Percentiles rank a stretch among this genome's conserved stretches.
phyloP scores from a whole-genome alignment of 1,139 yeast genomes.

The Hanseniaspora sp. region DNA sequence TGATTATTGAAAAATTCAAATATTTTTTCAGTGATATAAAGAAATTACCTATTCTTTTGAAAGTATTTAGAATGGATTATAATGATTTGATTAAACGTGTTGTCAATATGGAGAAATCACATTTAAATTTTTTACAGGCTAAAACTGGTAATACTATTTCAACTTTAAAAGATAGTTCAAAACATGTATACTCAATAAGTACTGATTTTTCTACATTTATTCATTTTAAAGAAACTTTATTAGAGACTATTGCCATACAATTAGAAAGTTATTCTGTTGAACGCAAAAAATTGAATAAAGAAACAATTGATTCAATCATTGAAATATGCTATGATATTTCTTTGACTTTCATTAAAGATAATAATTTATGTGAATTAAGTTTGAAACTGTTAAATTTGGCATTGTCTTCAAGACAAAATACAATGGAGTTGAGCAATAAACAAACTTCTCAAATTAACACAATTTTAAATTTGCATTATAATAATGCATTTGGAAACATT shows the following conservation, averaged over 20 bases:
- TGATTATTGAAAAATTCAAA: not conserved
- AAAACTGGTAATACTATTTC: not conserved
- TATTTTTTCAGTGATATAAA: not conserved
- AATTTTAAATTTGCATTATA: not conserved
- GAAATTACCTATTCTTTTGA: not conserved
- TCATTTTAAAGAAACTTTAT: not conserved
- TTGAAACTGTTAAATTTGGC: not conserved
- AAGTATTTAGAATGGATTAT: not conserved
- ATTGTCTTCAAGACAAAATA: not conserved
- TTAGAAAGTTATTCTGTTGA: not conserved
- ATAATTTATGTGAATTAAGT: not conserved
- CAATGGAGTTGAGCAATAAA: not conserved
- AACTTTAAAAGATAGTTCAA: not conserved
- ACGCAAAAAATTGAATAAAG: not conserved
- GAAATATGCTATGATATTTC: constrained; percentile 7
- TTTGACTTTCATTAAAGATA: constrained; percentile 8
- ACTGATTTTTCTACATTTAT: not conserved
- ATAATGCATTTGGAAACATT: constrained; percentile 1
- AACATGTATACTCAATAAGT: not conserved
- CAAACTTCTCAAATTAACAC: constrained; percentile 8
- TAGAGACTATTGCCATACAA: constrained; percentile 10
- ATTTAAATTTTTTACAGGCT: not conserved
- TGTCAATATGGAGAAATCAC: not conserved
- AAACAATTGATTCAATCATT: not conserved
- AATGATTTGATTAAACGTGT: not conserved